Conservation (phyloP, 108 stramenopile species). For the Mediolabrus comicus region DNA sequence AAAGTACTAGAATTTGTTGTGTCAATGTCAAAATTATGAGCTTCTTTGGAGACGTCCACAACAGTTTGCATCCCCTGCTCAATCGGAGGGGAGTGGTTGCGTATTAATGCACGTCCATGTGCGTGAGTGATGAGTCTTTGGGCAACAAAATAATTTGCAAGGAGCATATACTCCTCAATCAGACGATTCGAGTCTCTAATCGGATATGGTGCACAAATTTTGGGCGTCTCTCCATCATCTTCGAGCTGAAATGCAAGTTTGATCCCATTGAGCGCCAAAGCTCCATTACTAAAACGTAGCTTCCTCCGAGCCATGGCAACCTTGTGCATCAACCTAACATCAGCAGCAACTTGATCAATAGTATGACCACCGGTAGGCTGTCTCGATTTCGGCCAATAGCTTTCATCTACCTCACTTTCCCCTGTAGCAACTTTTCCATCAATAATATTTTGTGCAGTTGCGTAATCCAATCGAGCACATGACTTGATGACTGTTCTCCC, state of each 20-base stretch:
- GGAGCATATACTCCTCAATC: conserved; percentile 98
- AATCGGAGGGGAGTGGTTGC: conserved; percentile 72
- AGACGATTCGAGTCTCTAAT: conserved; percentile 92
- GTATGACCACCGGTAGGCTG: conserved; percentile 85
- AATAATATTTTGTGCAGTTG: conserved; percentile 94
- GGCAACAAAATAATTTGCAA: conserved; percentile 97
- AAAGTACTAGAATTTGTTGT: conserved; percentile 60
- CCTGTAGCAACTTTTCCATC: conserved; percentile 72
- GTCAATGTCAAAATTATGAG: conserved; percentile 68
- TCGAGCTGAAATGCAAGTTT: conserved; percentile 92
- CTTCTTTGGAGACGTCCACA: conserved; percentile 57
- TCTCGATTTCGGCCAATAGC: conserved; percentile 79
- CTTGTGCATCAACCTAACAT: conserved; percentile 87
- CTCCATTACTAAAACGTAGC: conserved; percentile 87
- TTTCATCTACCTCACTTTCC: conserved; percentile 58
- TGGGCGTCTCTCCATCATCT: conserved; percentile 85
- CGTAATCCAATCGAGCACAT: conserved; percentile 93
- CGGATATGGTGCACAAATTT: conserved; percentile 79
- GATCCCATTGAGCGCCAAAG: conserved; percentile 83
- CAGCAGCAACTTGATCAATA: conserved; percentile 79
- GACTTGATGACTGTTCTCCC: conserved; percentile 93
- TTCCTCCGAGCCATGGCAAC: conserved; percentile 83
- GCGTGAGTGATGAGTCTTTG: conserved; percentile 89
- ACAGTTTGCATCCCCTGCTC: conserved; percentile 67
- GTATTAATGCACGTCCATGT: conserved; percentile 68